Evolutionary conservation across 257 asterid genomes (phyloP).

Genomic region (Penstemon eatonii): DNA sequence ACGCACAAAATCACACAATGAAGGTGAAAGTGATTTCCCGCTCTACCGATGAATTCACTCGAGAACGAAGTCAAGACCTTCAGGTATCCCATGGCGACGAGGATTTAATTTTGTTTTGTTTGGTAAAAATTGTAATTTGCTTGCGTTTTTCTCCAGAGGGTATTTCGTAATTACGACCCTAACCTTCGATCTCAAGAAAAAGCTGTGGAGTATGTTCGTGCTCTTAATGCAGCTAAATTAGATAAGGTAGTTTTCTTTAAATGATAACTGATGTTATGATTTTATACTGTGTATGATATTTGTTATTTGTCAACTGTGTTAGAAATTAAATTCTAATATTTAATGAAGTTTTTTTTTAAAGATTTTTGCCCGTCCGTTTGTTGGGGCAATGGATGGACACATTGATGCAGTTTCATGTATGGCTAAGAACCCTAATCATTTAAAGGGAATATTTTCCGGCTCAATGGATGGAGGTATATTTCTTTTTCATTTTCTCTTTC

Average conservation of each 20-base stretch:
- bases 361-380: conserved; percentile 88
- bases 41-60: conserved; percentile 82
- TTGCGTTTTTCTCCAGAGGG: conserved; percentile 50
- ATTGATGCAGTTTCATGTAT: conserved; percentile 77
- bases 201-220: conserved; percentile 86
- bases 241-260: conserved; percentile 58
- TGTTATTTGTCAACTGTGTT: neutral
- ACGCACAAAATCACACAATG: conserved; percentile 39
- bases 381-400: conserved; percentile 98
- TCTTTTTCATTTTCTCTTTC: neutral
- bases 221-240: conserved; percentile 86
- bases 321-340: neutral
- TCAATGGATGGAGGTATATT: conserved; percentile 91
- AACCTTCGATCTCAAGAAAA: conserved; percentile 82
- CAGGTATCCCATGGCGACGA: conserved; percentile 49
- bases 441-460: conserved; percentile 89
- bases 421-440: conserved; percentile 82
- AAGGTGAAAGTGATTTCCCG: conserved; percentile 84
- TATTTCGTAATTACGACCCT: conserved; percentile 85
- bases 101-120: too few relatives aligned
- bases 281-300: neutral
- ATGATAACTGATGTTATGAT: neutral
- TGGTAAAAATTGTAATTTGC: neutral
- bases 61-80: conserved; percentile 95
- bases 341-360: conserved; percentile 10